phyloP scores from a whole-genome alignment of 495 filamentous ascomycete genomes.

The Penicillium riverlandense region DNA sequence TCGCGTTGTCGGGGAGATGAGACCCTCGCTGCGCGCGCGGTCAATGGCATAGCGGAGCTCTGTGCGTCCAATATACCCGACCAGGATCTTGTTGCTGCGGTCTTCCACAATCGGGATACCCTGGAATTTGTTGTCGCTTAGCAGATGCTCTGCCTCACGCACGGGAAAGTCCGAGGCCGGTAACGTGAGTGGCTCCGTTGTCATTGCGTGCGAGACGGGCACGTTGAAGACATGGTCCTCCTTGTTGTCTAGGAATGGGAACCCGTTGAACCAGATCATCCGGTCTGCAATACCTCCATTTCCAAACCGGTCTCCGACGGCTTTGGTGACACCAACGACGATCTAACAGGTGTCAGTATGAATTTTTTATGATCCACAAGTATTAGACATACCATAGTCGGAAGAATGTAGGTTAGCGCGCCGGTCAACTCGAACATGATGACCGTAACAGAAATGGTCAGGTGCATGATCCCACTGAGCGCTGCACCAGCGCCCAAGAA shows the following conservation, averaged over 20 bases:
- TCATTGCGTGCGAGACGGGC: constrained; percentile 91
- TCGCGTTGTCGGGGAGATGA: constrained; percentile 57
- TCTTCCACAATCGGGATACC: constrained; percentile 92
- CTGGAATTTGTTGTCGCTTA: constrained; percentile 80
- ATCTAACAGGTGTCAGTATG: constrained; percentile 42
- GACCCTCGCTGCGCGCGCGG: constrained; percentile 67
- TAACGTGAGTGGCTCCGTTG: constrained; percentile 62
- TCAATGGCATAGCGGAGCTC: constrained; percentile 92
- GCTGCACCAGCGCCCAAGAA: constrained; percentile 92
- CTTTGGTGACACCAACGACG: constrained; percentile 95
- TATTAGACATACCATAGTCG: constrained; percentile 68
- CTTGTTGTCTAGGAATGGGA: constrained; percentile 96
- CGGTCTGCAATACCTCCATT: constrained; percentile 96
- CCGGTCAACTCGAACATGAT: constrained; percentile 99
- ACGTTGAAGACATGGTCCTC: constrained; percentile 98
- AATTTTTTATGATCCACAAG: constrained; percentile 7
- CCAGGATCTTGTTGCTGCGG: constrained; percentile 55
- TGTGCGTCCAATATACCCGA: constrained; percentile 93
- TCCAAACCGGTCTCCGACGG: constrained; percentile 82
- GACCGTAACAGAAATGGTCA: constrained; percentile 92
- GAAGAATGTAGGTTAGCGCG: constrained; percentile 89
- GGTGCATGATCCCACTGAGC: constrained; percentile 96
- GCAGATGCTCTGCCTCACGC: constrained; percentile 63
- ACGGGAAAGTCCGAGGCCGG: constrained; percentile 71
- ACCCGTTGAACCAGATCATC: constrained; percentile 99